phyloP scores from a whole-genome alignment of 2,329 filamentous ascomycete species.

The Diaporthe caulivora region DNA sequence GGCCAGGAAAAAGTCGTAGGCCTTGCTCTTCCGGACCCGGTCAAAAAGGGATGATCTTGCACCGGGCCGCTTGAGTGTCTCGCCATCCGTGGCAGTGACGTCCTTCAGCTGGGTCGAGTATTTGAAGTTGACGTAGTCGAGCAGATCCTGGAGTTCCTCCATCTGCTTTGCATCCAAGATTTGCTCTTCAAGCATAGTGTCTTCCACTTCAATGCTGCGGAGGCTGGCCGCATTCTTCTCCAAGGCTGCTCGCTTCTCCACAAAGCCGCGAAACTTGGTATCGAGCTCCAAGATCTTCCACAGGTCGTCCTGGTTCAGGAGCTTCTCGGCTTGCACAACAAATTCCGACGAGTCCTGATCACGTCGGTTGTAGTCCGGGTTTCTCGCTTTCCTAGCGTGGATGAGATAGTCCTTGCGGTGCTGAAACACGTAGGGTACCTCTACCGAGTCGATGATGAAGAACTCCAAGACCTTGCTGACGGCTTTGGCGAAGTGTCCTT shows the following conservation, averaged over 20 bases:
- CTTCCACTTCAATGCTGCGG: conserved; percentile 73
- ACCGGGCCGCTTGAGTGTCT: conserved; percentile 81
- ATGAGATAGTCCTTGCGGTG: conserved; percentile 98
- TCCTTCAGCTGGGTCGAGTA: conserved; percentile 89
- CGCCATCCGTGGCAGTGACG: conserved; percentile 72
- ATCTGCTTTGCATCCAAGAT: conserved; percentile 84
- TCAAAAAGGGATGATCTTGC: conserved; percentile 85
- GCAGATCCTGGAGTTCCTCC: conserved; percentile 95
- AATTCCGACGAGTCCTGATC: conserved; percentile 80
- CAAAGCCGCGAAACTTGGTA: conserved; percentile 91
- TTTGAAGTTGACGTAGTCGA: conserved; percentile 96
- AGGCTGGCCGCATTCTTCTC: conserved; percentile 83
- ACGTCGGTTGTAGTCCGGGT: conserved; percentile 68
- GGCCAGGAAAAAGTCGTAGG: conserved; percentile 85
- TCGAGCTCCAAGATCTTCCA: conserved; percentile 97
- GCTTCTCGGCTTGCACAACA: conserved; percentile 83
- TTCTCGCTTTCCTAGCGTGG: conserved; percentile 79
- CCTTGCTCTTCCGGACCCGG: conserved; percentile 82
- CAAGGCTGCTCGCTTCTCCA: conserved; percentile 91
- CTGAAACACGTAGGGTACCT: conserved; percentile 98
- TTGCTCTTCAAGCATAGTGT: conserved; percentile 84
- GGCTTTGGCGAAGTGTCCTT: conserved; percentile 86
- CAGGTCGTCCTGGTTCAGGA: conserved; percentile 91
- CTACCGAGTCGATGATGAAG: conserved; percentile 92
- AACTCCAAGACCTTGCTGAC: conserved; percentile 95